Base-by-base conservation (phyloP, 176 grass and related monocot genomes). In the Poa annua region DNA sequence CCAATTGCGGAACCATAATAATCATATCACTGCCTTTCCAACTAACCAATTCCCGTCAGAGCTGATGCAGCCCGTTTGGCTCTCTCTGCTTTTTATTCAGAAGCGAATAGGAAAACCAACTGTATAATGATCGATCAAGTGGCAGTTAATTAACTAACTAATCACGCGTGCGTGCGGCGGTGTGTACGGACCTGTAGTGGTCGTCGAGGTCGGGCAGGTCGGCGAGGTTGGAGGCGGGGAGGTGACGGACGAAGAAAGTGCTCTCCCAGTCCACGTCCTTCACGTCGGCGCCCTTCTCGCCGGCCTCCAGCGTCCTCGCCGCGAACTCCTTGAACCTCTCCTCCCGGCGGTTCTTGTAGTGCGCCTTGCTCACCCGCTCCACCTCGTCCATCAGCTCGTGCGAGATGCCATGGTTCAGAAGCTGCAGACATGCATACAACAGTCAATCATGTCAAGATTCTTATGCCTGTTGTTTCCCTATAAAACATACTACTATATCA, bases 361-460 rank as follows among this genome's bases (percentile, higher is more conserved):
- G 97, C 39, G 81, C 97, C 89, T 99, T 96, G 52, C 87, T 96
- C 50, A 92, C 77, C 33, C 81, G 83, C 83, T 94, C 97, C 78
- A 99, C 97, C 87, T 99, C 93, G 76, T 99, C 89, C 97, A 99
- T 90, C 78, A 94, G 83, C 83, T 94, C 97, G 48, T 79, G 81
- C 3, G 97, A 77, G 80, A 99, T 94, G 33, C 91, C 97, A 79
- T 99, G 97, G 81, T 96, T 96, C 85, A 96, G 85, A 15, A 96
- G 17, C 97, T 99, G 86, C 60, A 54, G 34, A 2, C 29, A 29
- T 21, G 2, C 7, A n/a, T n/a, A n/a, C n/a, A n/a, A n/a, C n/a
- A n/a, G n/a, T n/a, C n/a, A 41, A 5, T 6, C 29, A 66, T 66
- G 33, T 68, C 8, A n/a, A 68, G 35, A 36, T 4, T 36, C 35